phyloP scores from a whole-genome alignment of 164 flowering plant species.

The Sedum album region DNA sequence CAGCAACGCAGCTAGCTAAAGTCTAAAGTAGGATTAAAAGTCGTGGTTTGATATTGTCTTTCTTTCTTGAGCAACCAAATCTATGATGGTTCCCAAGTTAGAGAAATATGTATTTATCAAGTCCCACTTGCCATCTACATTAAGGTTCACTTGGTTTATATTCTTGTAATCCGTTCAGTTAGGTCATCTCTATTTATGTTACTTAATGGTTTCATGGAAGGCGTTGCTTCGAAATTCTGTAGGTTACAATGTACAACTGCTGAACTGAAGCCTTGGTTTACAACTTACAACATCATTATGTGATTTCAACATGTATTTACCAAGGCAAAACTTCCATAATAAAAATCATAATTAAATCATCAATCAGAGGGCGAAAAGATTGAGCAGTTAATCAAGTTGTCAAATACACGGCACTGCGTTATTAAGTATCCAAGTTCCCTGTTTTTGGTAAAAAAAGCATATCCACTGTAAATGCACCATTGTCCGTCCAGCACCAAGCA shows the following conservation, averaged over 20 bases:
- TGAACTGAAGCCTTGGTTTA: no score
- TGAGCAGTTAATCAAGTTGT: neutral
- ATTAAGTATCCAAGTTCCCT: neutral
- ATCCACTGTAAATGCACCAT: neutral
- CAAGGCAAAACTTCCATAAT: neutral
- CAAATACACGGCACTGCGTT: neutral
- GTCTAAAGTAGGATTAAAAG: neutral
- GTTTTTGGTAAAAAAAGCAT: neutral
- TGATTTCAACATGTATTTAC: no score
- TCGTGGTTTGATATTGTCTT: constrained; percentile 1
- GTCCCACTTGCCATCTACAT: neutral
- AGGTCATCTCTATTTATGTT: neutral
- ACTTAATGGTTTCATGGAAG: no score
- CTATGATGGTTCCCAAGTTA: neutral
- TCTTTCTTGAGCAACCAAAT: constrained; percentile 1
- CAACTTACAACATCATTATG: no score
- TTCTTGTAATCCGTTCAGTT: neutral
- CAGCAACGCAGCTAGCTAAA: neutral
- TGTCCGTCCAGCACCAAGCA: neutral
- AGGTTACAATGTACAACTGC: no score
- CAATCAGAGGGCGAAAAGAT: neutral
- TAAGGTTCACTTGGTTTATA: neutral
- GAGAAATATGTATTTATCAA: neutral
- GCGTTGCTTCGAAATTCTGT: no score
- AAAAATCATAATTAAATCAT: neutral